Base-by-base conservation (phyloP, 1,139 yeast species). In the Magnusiomyces fungicola region DNA sequence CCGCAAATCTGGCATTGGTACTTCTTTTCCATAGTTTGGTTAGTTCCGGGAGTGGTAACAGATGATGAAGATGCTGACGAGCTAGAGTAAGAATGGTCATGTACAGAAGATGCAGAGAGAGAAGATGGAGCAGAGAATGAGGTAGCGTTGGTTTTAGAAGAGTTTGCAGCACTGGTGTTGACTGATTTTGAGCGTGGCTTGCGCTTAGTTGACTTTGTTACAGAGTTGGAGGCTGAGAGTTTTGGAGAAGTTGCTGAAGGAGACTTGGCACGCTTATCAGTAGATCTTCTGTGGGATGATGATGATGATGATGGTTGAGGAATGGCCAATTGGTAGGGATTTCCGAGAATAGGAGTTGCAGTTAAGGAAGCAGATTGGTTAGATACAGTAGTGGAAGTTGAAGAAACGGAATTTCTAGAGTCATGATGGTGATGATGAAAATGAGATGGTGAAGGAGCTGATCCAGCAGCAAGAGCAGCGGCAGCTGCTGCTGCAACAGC, bases 1-100 rank as follows among this genome's bases (percentile, higher is more conserved):
- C 77, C 75, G 64, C 88, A 81, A n/a, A 78, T 67, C 2, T 68
- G 69, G 60, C 87, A 81, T 19, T 65, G 67, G 52, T 58, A 61
- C 48, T 61, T 59, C 45, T 55, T 56, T 47, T 59, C 58, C 23
- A 43, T 29, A 16, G 34, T 24, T 10, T 29, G 29, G 43, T 23
- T 29, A 14, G 21, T 29, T 36, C 24, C 7, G 43, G 43, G 12
- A 33, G 36, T 33, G 12, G 30, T 14, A 27, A 24, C 6, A 33
- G 39, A 16, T 21, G 10, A 5, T 22, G 41, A 34, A 14, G 39
- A 34, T 10, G 19, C 14, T 34, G 41, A 37, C 14, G 25, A 22
- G 14, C 16, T 7, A 7, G 23, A 9, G 12, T 14, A 22, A 37
- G 41, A 9, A n/a, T n/a, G n/a, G n/a, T n/a, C n/a, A n/a, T n/a